phyloP scores from a whole-genome alignment of 1,139 yeast species.

The Suhomyces choctaworum region DNA sequence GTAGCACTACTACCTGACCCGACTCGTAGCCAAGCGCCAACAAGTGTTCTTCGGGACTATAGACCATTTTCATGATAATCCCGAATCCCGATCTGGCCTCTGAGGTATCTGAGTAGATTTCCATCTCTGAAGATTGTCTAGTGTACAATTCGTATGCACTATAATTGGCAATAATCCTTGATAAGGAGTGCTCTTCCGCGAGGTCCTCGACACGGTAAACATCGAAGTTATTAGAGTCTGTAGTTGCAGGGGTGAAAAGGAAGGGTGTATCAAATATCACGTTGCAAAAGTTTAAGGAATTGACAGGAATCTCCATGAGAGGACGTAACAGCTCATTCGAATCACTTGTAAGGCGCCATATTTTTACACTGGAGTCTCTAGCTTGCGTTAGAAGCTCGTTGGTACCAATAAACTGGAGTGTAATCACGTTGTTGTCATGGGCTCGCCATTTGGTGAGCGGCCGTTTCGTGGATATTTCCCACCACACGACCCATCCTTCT shows the following conservation, averaged over 20 bases:
- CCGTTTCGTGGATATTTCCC: slow-evolving; percentile 50
- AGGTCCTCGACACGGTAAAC: slow-evolving; percentile 38
- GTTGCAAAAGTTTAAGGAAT: slow-evolving; percentile 57
- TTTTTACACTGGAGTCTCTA: slow-evolving; percentile 49
- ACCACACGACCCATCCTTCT: slow-evolving; percentile 49
- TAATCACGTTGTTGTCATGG: slow-evolving; percentile 47
- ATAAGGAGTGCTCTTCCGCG: slow-evolving; percentile 17
- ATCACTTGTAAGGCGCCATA: slow-evolving; percentile 41
- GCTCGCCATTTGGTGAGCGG: slow-evolving; percentile 50
- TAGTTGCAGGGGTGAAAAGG: slow-evolving; percentile 53
- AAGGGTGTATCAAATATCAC: slow-evolving; percentile 33
- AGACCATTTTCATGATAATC: slow-evolving; percentile 52
- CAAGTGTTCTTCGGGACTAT: slow-evolving; percentile 23
- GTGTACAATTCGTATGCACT: slow-evolving; percentile 22
- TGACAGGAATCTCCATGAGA: slow-evolving; percentile 50
- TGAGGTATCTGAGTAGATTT: slow-evolving; percentile 10
- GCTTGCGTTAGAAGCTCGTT: slow-evolving; percentile 49
- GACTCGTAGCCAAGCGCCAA: slow-evolving; percentile 58
- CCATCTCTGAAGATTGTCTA: slow-evolving; percentile 13
- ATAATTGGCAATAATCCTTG: slow-evolving; percentile 30
- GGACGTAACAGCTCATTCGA: slow-evolving; percentile 3
- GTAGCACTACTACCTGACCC: slow-evolving; percentile 47
- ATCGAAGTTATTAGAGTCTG: slow-evolving; percentile 55
- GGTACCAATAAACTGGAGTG: slow-evolving; percentile 39
- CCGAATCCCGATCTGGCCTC: slow-evolving; percentile 44